These are phyloP conservation scores for Sesbania bispinosa DNA, from an alignment of 306 rosid genomes.

Conservation along the genomic window DNA sequence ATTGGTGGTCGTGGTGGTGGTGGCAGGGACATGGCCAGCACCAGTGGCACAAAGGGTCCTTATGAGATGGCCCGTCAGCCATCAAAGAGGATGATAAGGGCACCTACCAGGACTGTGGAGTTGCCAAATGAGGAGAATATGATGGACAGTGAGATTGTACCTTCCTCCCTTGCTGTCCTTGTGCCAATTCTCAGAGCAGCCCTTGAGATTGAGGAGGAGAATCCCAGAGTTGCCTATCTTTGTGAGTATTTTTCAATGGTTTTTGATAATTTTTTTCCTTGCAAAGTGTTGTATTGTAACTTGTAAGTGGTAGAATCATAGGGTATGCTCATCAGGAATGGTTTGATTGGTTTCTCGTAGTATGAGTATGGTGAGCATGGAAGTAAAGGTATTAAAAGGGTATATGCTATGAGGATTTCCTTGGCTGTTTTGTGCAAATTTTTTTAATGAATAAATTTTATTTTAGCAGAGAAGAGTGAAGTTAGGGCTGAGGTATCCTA, in stretches of 20 bases:
- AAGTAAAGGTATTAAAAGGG: not conserved
- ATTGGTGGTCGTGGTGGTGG: not conserved
- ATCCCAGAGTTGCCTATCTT: conserved; percentile 87
- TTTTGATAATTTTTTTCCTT: not conserved
- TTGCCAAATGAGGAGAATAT: conserved; percentile 47
- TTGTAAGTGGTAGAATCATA: not conserved
- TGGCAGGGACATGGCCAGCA: conserved; percentile 63
- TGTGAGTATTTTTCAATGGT: conserved; percentile 45
- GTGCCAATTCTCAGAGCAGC: conserved; percentile 91
- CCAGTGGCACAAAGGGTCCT: conserved; percentile 72
- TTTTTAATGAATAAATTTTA: not conserved
- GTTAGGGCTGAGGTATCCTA: not conserved
- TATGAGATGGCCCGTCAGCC: conserved; percentile 36
- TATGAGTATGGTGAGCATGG: not conserved
- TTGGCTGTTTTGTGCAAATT: not conserved
- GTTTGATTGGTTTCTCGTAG: not conserved
- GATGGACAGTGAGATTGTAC: conserved; percentile 64
- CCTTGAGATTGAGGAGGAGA: conserved; percentile 63
- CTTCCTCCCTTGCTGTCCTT: conserved; percentile 63
- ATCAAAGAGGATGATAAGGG: conserved; percentile 46
- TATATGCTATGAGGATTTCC: not conserved
- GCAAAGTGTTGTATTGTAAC: not conserved
- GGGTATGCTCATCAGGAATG: not conserved
- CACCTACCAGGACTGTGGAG: conserved; percentile 50
- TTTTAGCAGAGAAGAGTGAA: not conserved